Evolutionary conservation across 495 filamentous ascomycete genomes (phyloP).

Genomic region (Aspergillus wentii): DNA sequence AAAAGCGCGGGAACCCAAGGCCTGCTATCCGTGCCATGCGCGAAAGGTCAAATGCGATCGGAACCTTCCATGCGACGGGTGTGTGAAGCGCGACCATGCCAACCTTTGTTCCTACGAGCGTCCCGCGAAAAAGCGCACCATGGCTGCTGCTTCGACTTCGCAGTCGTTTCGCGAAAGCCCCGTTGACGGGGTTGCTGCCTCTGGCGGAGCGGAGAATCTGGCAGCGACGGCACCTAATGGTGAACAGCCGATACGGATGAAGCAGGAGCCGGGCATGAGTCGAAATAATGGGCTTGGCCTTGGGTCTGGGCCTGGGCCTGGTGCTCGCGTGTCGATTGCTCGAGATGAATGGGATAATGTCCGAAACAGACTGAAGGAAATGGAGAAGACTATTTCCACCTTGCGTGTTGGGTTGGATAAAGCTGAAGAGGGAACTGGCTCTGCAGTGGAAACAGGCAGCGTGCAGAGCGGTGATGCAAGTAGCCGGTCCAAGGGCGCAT

Average conservation of each 20-base stretch:
- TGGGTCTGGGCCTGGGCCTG: constrained; percentile 8
- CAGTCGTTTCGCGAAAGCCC: constrained; percentile 29
- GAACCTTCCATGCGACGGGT: constrained; percentile 67
- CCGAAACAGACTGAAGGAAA: constrained; percentile 33
- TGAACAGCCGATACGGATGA: constrained; percentile 13
- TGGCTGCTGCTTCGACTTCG: constrained; percentile 25
- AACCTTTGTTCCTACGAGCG: constrained; percentile 70
- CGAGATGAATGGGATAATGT: constrained; percentile 46
- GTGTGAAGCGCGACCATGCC: constrained; percentile 67
- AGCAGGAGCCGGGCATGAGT: constrained; percentile 19
- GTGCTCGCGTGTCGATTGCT: constrained; percentile 35
- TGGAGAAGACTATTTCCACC: constrained; percentile 38
- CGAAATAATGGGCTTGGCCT: too few species aligned
- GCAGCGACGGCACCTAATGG: constrained; percentile 20
- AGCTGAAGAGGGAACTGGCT: constrained; percentile 25
- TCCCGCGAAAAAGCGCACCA: constrained; percentile 53
- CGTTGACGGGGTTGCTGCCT: constrained; percentile 8
- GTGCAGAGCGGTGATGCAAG: constrained; percentile 54
- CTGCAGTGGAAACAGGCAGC: constrained; percentile 41
- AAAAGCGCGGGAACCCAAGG: constrained; percentile 46
- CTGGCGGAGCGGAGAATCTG: constrained; percentile 12
- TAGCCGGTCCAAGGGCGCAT: constrained; percentile 33
- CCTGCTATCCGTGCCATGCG: constrained; percentile 70
- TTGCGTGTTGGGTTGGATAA: constrained; percentile 38
- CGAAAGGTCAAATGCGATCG: constrained; percentile 74